phyloP scores from a whole-genome alignment of 257 asterid genomes.

The Lavandula angustifolia region DNA sequence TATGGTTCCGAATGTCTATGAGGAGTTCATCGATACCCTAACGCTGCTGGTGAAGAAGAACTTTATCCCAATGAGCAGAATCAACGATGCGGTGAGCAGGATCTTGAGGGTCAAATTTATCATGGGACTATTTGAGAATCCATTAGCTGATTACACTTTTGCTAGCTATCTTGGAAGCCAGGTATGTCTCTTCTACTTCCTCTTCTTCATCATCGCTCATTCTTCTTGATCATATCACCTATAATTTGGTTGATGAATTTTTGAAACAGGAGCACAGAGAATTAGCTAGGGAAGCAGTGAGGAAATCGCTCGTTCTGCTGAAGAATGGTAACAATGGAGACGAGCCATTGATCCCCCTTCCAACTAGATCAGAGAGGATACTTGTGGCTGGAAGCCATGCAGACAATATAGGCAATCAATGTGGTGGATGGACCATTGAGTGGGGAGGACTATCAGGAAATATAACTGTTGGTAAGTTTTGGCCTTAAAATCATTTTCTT shows the following conservation, averaged over 20 bases:
- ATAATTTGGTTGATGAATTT: neutral
- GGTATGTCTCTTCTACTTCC: slow-evolving; percentile 29
- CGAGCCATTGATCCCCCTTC: slow-evolving; percentile 59
- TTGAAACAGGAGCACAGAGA: slow-evolving; percentile 65
- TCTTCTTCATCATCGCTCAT: neutral
- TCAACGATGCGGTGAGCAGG: slow-evolving; percentile 65
- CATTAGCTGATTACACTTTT: slow-evolving; percentile 49
- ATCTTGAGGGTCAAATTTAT: slow-evolving; percentile 62
- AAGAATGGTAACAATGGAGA: slow-evolving; percentile 56
- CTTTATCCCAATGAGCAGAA: slow-evolving; percentile 53
- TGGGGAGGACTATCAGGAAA: slow-evolving; percentile 52
- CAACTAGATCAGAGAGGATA: slow-evolving; percentile 38
- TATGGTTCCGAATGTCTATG: slow-evolving; percentile 51
- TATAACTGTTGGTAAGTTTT: slow-evolving; percentile 43
- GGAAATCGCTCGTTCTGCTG: slow-evolving; percentile 70
- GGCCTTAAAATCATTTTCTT: neutral
- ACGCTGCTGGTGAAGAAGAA: slow-evolving; percentile 48
- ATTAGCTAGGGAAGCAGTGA: slow-evolving; percentile 79
- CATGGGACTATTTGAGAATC: slow-evolving; percentile 67
- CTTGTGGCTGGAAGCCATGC: slow-evolving; percentile 66
- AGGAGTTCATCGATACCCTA: slow-evolving; percentile 48
- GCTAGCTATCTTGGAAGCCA: slow-evolving; percentile 47
- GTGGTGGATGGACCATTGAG: slow-evolving; percentile 73
- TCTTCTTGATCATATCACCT: too few relatives aligned
- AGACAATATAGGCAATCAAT: slow-evolving; percentile 55